phyloP scores from a whole-genome alignment of 108 stramenopile genomes.

The Stephanodiscus minutulus region DNA sequence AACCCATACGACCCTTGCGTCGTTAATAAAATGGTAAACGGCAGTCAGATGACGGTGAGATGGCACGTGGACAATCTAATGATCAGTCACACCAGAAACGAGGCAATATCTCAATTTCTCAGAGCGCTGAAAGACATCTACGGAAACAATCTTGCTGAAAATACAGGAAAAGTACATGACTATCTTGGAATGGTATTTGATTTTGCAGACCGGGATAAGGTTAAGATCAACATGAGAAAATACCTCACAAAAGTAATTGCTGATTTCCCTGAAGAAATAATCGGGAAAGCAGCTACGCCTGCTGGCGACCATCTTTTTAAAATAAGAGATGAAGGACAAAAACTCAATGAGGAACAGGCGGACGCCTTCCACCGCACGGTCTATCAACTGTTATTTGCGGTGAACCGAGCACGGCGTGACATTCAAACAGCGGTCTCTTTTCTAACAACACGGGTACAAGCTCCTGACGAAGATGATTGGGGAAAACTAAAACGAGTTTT shows the following conservation, averaged over 20 bases:
- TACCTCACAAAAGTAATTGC: slow-evolving; percentile 4
- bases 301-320: not conserved
- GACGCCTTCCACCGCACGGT: not conserved
- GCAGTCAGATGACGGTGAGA: slow-evolving; percentile 20
- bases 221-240: slow-evolving; percentile 8
- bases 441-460: slow-evolving; percentile 14
- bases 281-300: not conserved
- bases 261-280: slow-evolving; percentile 1
- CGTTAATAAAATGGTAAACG: slow-evolving; percentile 24
- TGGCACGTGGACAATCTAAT: slow-evolving; percentile 33
- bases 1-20: slow-evolving; percentile 42
- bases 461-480: not conserved
- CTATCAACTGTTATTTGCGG: slow-evolving; percentile 10
- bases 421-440: too few species aligned
- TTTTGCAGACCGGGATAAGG: not conserved
- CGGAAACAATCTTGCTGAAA: not conserved
- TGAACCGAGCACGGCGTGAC: not conserved
- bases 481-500: too few species aligned
- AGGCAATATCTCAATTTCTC: not conserved
- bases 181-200: slow-evolving; percentile 16
- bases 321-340: not conserved
- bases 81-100: not conserved
- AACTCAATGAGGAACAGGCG: not conserved
- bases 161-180: not conserved
- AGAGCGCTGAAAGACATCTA: too few species aligned